Conservation (phyloP, 1,284 basidiomycete species). For the Cutaneotrichosporon sp. region DNA sequence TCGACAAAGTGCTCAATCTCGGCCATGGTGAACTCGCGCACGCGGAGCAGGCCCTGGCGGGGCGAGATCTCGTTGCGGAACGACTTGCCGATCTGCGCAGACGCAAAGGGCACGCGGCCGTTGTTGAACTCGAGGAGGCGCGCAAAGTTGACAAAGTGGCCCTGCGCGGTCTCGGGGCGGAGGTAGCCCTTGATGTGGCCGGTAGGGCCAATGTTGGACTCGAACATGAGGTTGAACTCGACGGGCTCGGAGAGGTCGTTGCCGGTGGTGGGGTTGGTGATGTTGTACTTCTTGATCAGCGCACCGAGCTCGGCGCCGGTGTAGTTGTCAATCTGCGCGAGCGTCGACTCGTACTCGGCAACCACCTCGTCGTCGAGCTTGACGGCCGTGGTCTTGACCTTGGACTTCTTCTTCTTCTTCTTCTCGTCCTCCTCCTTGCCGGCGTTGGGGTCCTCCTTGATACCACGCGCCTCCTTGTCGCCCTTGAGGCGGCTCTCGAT, state of each 20-base stretch:
- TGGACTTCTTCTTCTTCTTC: constrained; percentile 82
- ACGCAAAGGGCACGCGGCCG: constrained; percentile 92
- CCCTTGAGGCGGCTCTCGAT: constrained; percentile 86
- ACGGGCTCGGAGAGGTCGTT: constrained; percentile 92
- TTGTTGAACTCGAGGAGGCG: constrained; percentile 98
- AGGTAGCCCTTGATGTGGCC: constrained; percentile 96
- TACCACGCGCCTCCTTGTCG: constrained; percentile 87
- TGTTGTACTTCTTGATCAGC: constrained; percentile 78
- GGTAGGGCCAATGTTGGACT: constrained; percentile 94
- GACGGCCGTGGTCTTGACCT: constrained; percentile 71
- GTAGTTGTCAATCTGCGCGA: constrained; percentile 96
- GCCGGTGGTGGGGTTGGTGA: constrained; percentile 87
- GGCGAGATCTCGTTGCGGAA: constrained; percentile 99
- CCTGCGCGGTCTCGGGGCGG: constrained; percentile 97
- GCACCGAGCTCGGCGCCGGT: constrained; percentile 85
- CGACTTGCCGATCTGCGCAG: constrained; percentile 92
- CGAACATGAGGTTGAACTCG: constrained; percentile 99
- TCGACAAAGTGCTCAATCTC: constrained; percentile 99
- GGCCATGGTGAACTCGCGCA: constrained; percentile 99
- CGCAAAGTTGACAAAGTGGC: constrained; percentile 98
- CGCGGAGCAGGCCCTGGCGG: constrained; percentile 90
- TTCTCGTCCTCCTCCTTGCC: constrained; percentile 66
- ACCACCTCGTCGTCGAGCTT: constrained; percentile 76
- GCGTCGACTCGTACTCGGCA: constrained; percentile 73
- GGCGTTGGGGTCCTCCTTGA: constrained; percentile 57